Evolutionary conservation across 441 rosid species (phyloP).

Genomic region (Gossypium trilobum): DNA sequence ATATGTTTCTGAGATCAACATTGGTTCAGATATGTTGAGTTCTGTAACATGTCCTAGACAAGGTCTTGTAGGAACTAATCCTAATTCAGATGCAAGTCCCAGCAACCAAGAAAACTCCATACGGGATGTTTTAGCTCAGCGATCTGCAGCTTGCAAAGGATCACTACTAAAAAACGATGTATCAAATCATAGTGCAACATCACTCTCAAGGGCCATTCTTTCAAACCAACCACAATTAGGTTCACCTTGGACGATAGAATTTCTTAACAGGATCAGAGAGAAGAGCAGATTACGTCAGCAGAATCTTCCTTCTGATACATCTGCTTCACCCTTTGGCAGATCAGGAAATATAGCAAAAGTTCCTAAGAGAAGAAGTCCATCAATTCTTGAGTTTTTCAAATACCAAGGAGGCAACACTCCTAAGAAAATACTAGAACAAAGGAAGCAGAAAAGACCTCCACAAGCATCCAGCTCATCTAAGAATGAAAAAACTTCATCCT

Average conservation of each 20-base stretch:
- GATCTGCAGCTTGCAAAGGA: constrained; percentile 31
- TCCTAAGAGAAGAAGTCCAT: constrained; percentile 62
- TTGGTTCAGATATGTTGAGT: constrained; percentile 29
- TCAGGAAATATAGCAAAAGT: constrained; percentile 35
- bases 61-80: constrained; percentile 23
- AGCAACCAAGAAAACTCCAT: constrained; percentile 29
- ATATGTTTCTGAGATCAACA: constrained; percentile 36
- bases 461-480: constrained; percentile 33
- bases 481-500: constrained; percentile 30
- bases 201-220: constrained; percentile 53
- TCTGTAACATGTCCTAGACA: constrained; percentile 26
- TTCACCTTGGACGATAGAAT: constrained; percentile 92
- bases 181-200: constrained; percentile 49
- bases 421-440: constrained; percentile 35
- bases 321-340: constrained; percentile 31
- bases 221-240: constrained; percentile 43
- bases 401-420: constrained; percentile 57
- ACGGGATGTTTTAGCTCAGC: constrained; percentile 31
- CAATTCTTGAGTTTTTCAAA: constrained; percentile 71
- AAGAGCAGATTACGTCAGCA: constrained; percentile 60
- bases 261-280: constrained; percentile 74
- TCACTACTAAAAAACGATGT: constrained; percentile 41
- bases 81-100: constrained; percentile 16
- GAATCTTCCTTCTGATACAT: constrained; percentile 41
- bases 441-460: constrained; percentile 48